These are phyloP conservation scores for Leccinum subrobustum DNA, from an alignment of 1,284 basidiomycete species.

Conservation along the genomic window DNA sequence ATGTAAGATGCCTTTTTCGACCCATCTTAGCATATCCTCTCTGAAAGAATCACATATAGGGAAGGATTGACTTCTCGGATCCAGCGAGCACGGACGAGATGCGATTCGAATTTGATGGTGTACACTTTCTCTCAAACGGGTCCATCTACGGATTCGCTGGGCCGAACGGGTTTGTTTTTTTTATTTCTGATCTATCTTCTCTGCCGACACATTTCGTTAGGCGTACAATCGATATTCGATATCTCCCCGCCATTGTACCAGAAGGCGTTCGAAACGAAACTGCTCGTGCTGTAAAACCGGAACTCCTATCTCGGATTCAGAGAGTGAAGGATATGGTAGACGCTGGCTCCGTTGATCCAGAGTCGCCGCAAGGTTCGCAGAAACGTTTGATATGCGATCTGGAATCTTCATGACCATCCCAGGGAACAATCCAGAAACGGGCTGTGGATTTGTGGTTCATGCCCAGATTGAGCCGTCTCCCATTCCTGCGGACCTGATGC, in stretches of 20 bases:
- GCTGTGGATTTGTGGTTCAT: slow-evolving; percentile 65
- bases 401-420: background rate
- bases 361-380: slow-evolving; percentile 28
- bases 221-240: slow-evolving; percentile 62
- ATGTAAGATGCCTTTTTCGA: slow-evolving; percentile 45
- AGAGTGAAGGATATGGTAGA: slow-evolving; percentile 64
- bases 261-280: slow-evolving; percentile 55
- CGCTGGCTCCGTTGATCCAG: slow-evolving; percentile 56
- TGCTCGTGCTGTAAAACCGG: slow-evolving; percentile 60
- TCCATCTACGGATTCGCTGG: slow-evolving; percentile 75
- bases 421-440: slow-evolving; percentile 21
- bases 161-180: slow-evolving; percentile 51
- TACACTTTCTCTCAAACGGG: slow-evolving; percentile 78
- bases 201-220: slow-evolving; percentile 33
- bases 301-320: slow-evolving; percentile 59
- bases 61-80: slow-evolving; percentile 66
- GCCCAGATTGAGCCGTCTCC: slow-evolving; percentile 56
- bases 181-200: background rate
- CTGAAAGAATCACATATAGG: slow-evolving; percentile 40
- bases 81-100: slow-evolving; percentile 52
- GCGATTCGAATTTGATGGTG: slow-evolving; percentile 70
- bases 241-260: slow-evolving; percentile 65
- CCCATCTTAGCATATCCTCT: background rate
- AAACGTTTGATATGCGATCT: background rate
- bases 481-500: slow-evolving; percentile 54